These are phyloP conservation scores for Orbilia blumenaviensis DNA, from an alignment of 2,329 filamentous ascomycete genomes.

Conservation along the genomic window DNA sequence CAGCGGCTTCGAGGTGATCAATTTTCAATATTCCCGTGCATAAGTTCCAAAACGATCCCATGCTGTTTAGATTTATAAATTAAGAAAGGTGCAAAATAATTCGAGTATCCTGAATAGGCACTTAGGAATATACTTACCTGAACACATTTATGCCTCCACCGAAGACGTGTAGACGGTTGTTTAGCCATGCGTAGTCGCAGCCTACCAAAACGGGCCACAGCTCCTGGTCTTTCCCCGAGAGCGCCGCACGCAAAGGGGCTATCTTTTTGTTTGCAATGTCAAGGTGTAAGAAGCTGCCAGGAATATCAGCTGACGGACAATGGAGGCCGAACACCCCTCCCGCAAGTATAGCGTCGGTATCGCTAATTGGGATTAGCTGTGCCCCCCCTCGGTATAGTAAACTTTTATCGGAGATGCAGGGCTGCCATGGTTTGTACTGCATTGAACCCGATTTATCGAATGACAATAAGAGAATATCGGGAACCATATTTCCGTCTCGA, in stretches of 20 bases:
- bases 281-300: constrained; percentile 23
- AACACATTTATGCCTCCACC: constrained; percentile 46
- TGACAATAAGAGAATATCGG: constrained; percentile 29
- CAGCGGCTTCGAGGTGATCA: not conserved
- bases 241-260: not conserved
- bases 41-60: constrained; percentile 84
- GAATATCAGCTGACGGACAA: constrained; percentile 28
- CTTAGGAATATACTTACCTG: not conserved
- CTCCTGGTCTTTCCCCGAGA: not conserved
- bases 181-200: constrained; percentile 27
- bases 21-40: constrained; percentile 61
- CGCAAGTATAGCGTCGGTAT: constrained; percentile 51
- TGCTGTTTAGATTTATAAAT: constrained; percentile 95
- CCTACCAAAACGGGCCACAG: constrained; percentile 18
- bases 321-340: constrained; percentile 56
- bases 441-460: constrained; percentile 5
- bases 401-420: not conserved
- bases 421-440: not conserved
- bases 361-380: constrained; percentile 61
- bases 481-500: constrained; percentile 10
- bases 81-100: no score
- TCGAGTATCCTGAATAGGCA: no score
- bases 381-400: constrained; percentile 62
- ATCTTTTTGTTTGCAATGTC: not conserved
- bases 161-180: constrained; percentile 27